Percentiles rank a stretch among this genome's conserved stretches.
Evolutionary conservation across 768 basidiomycete species (phyloP).

Genomic region (Rhodotorula babjevae): DNA sequence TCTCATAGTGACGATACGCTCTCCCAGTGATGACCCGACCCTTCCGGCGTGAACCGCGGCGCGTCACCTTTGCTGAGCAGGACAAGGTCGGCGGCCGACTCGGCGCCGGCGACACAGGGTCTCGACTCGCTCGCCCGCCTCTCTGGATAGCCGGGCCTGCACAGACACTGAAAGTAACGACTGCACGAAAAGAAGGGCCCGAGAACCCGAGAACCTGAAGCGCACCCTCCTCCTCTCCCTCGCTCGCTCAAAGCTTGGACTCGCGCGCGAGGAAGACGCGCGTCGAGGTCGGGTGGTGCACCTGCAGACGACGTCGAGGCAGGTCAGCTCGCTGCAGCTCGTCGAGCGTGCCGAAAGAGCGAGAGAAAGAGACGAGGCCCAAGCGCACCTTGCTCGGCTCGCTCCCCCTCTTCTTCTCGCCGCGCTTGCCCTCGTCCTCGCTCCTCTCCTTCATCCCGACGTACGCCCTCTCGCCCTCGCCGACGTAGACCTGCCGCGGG

Average conservation of each 20-base stretch:
- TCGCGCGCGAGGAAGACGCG: constrained; percentile 6
- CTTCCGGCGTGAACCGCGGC: too few relatives aligned
- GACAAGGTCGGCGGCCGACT: too few relatives aligned
- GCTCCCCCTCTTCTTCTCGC: neutral
- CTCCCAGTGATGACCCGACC: too few relatives aligned
- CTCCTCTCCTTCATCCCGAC: constrained; percentile 61
- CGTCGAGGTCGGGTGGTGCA: neutral
- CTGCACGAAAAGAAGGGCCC: too few relatives aligned
- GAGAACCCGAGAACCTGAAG: neutral
- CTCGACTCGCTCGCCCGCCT: too few relatives aligned
- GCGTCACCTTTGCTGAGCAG: too few relatives aligned
- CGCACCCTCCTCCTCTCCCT: neutral
- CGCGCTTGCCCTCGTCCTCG: constrained; percentile 40
- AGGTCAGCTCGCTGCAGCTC: neutral
- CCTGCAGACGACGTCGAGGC: neutral
- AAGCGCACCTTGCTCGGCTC: constrained; percentile 27
- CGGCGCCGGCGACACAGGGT: too few relatives aligned
- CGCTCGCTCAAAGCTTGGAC: neutral
- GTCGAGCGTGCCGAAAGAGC: neutral
- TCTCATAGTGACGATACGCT: too few relatives aligned
- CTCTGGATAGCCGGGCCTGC: too few relatives aligned
- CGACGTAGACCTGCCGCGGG: constrained; percentile 65
- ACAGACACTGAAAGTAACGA: too few relatives aligned
- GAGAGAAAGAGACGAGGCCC: neutral
- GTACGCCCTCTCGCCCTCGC: constrained; percentile 68